These are phyloP conservation scores for Xenoacremonium recifei DNA, from an alignment of 2,329 filamentous ascomycete species.

Conservation along the genomic window DNA sequence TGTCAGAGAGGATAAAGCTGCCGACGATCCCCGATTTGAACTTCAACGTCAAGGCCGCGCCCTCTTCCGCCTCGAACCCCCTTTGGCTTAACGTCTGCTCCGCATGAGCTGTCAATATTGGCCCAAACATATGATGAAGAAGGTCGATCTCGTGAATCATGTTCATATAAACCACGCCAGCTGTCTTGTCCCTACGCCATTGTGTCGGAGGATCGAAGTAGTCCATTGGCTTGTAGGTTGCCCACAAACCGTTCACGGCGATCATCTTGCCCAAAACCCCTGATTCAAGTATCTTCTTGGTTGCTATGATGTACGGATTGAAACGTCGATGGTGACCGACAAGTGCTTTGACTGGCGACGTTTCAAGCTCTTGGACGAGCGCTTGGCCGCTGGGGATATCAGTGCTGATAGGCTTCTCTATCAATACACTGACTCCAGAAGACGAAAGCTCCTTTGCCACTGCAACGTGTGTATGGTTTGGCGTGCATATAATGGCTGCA, in stretches of 20 bases:
- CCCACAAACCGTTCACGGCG: constrained; percentile 56
- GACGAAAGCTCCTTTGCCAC: constrained; percentile 47
- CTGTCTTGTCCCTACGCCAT: constrained; percentile 44
- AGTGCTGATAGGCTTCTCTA: constrained; percentile 56
- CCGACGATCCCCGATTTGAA: constrained; percentile 56
- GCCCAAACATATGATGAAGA: constrained; percentile 54
- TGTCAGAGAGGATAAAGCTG: constrained; percentile 55
- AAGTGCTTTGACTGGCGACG: constrained; percentile 40
- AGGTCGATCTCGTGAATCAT: constrained; percentile 61
- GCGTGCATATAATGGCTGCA: constrained; percentile 58
- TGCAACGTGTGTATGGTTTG: constrained; percentile 56
- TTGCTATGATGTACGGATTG: constrained; percentile 52
- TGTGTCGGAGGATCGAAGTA: constrained; percentile 49
- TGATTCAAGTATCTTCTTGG: constrained; percentile 43
- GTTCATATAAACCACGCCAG: constrained; percentile 55
- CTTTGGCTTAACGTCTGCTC: constrained; percentile 45
- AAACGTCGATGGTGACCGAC: constrained; percentile 60
- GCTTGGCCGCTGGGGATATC: constrained; percentile 34
- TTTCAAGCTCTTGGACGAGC: constrained; percentile 26
- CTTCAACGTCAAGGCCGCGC: constrained; percentile 50
- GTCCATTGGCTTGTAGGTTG: constrained; percentile 45
- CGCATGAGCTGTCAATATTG: constrained; percentile 49
- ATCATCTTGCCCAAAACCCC: constrained; percentile 44
- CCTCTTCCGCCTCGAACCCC: constrained; percentile 52
- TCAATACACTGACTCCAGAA: constrained; percentile 49